A percentile compares a stretch with the other conserved stretches of the same genome.
Evolutionary conservation across 2,329 filamentous ascomycete species (phyloP).

Genomic region (Talaromyces sp.): DNA sequence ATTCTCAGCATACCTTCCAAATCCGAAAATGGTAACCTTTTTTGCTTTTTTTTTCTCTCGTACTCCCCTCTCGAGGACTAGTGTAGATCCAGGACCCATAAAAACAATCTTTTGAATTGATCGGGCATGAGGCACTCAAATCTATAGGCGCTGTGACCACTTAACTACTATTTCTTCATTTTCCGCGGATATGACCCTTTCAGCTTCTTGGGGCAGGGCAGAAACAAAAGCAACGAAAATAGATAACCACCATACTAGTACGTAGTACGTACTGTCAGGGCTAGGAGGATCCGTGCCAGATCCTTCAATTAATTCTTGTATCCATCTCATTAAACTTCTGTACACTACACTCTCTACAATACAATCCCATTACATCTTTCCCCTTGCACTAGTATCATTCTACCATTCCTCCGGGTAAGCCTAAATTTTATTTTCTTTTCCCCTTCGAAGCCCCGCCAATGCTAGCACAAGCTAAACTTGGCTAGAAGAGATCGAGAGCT

Average conservation of each 20-base stretch:
- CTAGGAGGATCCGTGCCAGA: not conserved
- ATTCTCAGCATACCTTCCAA: not conserved
- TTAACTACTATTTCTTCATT: not conserved
- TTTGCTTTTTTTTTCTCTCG: conserved; percentile 6
- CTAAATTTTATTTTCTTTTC: not conserved
- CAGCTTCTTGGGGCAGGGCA: not conserved
- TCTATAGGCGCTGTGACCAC: conserved; percentile 5
- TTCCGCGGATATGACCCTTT: not conserved
- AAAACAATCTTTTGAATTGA: conserved; percentile 3
- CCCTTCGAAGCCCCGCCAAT: conserved; percentile 1
- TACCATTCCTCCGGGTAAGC: conserved; percentile 8
- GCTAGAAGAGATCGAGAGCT: not conserved
- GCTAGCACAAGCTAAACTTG: not conserved
- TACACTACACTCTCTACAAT: not conserved
- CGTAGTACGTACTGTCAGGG: not conserved
- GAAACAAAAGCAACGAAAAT: conserved; percentile 6
- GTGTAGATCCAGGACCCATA: conserved; percentile 12
- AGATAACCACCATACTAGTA: not conserved
- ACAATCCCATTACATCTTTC: not conserved
- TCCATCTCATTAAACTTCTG: not conserved
- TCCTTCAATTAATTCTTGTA: conserved; percentile 2
- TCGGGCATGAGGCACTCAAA: not conserved
- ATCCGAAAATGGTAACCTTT: not conserved
- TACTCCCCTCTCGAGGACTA: not conserved
- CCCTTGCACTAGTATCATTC: conserved; percentile 10